These are phyloP conservation scores for Amanita molliuscula DNA, from an alignment of 768 basidiomycete genomes.

Conservation along the genomic window DNA sequence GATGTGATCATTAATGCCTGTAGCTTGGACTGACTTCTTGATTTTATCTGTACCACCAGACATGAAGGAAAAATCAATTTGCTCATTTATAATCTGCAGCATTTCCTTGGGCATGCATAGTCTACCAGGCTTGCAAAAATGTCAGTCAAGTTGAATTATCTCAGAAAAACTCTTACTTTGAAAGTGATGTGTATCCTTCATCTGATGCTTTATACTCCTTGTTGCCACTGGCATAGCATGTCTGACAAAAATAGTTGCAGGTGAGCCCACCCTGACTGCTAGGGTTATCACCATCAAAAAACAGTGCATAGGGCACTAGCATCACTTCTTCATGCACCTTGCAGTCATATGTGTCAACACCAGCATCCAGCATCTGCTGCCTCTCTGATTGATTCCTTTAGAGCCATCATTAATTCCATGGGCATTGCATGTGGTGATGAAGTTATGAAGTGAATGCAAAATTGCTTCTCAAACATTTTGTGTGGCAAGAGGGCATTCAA, in stretches of 20 bases:
- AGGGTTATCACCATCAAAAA: slow-evolving; percentile 33
- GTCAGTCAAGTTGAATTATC: not conserved
- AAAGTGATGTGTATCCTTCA: slow-evolving; percentile 15
- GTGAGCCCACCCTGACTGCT: slow-evolving; percentile 31
- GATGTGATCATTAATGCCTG: not conserved
- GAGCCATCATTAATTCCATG: slow-evolving; percentile 20
- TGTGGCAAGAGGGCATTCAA: slow-evolving; percentile 20
- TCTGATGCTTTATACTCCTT: slow-evolving; percentile 8
- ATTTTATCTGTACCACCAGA: slow-evolving; percentile 1
- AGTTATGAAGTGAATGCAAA: slow-evolving; percentile 17
- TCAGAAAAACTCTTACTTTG: slow-evolving; percentile 10
- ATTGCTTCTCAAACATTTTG: slow-evolving; percentile 20
- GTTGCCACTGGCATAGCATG: slow-evolving; percentile 23
- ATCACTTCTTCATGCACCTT: slow-evolving; percentile 15
- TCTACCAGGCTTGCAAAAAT: slow-evolving; percentile 9
- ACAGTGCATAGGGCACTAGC: slow-evolving; percentile 19
- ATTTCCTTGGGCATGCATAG: slow-evolving; percentile 12
- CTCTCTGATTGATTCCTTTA: slow-evolving; percentile 18
- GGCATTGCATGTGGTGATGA: slow-evolving; percentile 23
- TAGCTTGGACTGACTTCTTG: not conserved
- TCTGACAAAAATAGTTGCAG: slow-evolving; percentile 29
- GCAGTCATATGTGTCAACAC: slow-evolving; percentile 30
- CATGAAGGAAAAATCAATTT: slow-evolving; percentile 10
- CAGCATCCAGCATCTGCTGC: slow-evolving; percentile 19
- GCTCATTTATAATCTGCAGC: slow-evolving; percentile 7